phyloP scores from a whole-genome alignment of 495 filamentous ascomycete species.

The Beverwykella pulmonaria region DNA sequence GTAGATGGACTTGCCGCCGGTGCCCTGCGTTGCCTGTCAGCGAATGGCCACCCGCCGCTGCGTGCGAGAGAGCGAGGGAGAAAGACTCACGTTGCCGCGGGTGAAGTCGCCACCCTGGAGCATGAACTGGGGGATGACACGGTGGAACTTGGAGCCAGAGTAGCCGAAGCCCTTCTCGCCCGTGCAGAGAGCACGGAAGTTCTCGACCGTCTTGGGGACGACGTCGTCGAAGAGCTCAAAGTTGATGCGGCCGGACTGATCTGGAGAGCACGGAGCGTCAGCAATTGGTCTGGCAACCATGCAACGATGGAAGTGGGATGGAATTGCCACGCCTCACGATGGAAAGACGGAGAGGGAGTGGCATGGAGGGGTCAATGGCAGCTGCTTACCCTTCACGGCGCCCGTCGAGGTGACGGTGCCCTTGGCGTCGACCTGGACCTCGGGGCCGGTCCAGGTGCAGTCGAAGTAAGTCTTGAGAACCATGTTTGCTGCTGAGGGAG shows the following conservation, averaged over 20 bases:
- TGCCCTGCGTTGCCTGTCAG: slow-evolving; percentile 58
- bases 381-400: slow-evolving; percentile 63
- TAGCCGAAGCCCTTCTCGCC: slow-evolving; percentile 80
- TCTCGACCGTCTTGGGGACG: slow-evolving; percentile 88
- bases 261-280: slow-evolving; percentile 50
- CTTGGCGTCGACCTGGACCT: slow-evolving; percentile 53
- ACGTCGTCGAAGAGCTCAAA: slow-evolving; percentile 86
- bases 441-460: slow-evolving; percentile 67
- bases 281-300: slow-evolving; percentile 28
- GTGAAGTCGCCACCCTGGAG: slow-evolving; percentile 58
- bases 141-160: slow-evolving; percentile 48
- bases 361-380: slow-evolving; percentile 17
- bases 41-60: neutral
- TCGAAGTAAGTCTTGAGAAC: slow-evolving; percentile 69
- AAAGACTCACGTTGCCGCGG: slow-evolving; percentile 51
- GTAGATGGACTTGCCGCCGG: slow-evolving; percentile 85
- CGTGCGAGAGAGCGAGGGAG: neutral
- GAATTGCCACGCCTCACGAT: neutral
- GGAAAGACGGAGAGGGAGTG: neutral
- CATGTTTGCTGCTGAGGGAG: slow-evolving; percentile 67
- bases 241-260: slow-evolving; percentile 77
- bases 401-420: slow-evolving; percentile 55
- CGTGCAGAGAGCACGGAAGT: slow-evolving; percentile 94
- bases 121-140: slow-evolving; percentile 57
- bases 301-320: slow-evolving; percentile 15